A percentile compares a stretch with the other conserved stretches of the same genome.
Evolutionary conservation across 2,329 filamentous ascomycete species (phyloP).

Genomic region (Trichoderma aggressivum): DNA sequence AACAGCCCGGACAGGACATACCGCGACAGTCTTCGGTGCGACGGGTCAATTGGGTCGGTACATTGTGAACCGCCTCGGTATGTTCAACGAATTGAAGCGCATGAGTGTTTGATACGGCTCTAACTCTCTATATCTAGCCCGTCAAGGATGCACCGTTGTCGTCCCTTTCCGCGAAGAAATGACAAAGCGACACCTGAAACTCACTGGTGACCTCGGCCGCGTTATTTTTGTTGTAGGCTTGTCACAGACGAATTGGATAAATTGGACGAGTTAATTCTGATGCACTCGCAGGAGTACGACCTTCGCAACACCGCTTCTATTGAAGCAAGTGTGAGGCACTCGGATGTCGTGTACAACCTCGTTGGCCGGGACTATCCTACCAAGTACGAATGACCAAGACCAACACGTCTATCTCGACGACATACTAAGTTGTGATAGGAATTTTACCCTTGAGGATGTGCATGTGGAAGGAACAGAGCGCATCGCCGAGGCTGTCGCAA

Average conservation of each 20-base stretch:
- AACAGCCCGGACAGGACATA: conserved; percentile 65
- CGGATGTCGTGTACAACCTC: conserved; percentile 95
- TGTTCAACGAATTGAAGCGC: conserved; percentile 22
- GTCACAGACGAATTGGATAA: not conserved
- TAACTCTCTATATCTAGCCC: conserved; percentile 53
- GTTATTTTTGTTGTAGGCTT: conserved; percentile 74
- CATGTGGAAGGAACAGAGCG: conserved; percentile 89
- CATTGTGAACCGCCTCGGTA: conserved; percentile 90
- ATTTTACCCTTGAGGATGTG: conserved; percentile 89
- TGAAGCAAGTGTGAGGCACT: conserved; percentile 94
- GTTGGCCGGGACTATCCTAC: conserved; percentile 93
- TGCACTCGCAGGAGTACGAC: conserved; percentile 74
- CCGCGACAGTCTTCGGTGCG: conserved; percentile 95
- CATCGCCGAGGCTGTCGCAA: conserved; percentile 90
- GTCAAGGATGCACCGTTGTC: conserved; percentile 90
- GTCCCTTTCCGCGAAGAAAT: conserved; percentile 96
- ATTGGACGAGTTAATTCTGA: conserved; percentile 17
- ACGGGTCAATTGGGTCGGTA: conserved; percentile 95
- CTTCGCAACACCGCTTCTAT: conserved; percentile 92
- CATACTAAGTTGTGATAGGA: conserved; percentile 53
- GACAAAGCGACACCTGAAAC: conserved; percentile 94
- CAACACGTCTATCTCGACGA: not conserved
- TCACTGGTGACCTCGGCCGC: conserved; percentile 88
- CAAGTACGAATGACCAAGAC: conserved; percentile 59
- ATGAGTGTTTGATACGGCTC: conserved; percentile 1